Percentiles rank a stretch among this genome's conserved stretches.
phyloP scores from a whole-genome alignment of 768 basidiomycete species.

The Russula compacta region DNA sequence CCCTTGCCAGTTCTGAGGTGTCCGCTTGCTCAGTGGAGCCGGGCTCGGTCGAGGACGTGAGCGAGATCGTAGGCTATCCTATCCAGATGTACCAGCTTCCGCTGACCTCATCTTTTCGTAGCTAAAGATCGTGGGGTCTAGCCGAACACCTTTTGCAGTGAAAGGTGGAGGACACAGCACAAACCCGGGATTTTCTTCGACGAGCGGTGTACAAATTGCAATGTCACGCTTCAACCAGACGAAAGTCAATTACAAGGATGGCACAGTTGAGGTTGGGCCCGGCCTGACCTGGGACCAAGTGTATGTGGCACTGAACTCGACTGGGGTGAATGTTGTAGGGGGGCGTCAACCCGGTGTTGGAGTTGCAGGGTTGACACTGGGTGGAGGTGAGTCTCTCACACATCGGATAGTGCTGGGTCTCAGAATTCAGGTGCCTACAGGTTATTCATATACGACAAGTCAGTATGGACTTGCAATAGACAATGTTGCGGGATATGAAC shows the following conservation, averaged over 20 bases:
- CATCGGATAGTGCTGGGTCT: background rate
- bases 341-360: background rate
- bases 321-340: slow-evolving; percentile 20
- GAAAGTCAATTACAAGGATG: background rate
- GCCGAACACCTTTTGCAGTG: background rate
- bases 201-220: slow-evolving; percentile 22
- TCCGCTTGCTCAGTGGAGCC: slow-evolving; percentile 19
- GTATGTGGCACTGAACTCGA: slow-evolving; percentile 14
- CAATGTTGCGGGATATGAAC: background rate
- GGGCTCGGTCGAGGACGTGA: slow-evolving; percentile 9
- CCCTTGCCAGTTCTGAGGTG: background rate
- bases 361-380: background rate
- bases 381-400: slow-evolving; percentile 15
- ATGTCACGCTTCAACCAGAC: slow-evolving; percentile 20
- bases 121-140: background rate
- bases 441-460: background rate
- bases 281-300: slow-evolving; percentile 8
- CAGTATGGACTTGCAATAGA: background rate
- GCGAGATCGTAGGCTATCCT: slow-evolving; percentile 5
- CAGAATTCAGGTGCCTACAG: background rate
- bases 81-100: background rate
- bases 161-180: background rate
- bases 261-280: background rate
- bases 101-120: background rate
- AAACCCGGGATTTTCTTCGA: slow-evolving; percentile 23